Evolutionary conservation across 192 early-diverging fungal species (phyloP).

Genomic region (Funneliformis mosseae): DNA sequence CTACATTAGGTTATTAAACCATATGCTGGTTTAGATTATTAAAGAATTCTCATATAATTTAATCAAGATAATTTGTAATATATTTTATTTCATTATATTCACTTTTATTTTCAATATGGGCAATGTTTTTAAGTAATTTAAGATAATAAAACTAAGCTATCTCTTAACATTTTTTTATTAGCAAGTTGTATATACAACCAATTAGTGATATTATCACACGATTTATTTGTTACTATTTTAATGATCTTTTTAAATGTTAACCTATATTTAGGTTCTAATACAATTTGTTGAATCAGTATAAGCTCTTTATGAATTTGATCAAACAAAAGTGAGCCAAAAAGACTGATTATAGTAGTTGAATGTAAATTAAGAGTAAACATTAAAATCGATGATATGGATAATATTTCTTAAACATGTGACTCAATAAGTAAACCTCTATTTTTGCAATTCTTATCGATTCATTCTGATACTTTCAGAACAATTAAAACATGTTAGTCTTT

Average conservation of each 20-base stretch:
- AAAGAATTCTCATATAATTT: conserved; percentile 17
- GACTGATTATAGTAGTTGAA: conserved; percentile 9
- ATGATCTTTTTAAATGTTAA: conserved; percentile 17
- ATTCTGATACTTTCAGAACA: conserved; percentile 20
- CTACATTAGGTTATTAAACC: conserved; percentile 24
- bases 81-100: conserved; percentile 22
- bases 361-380: background rate
- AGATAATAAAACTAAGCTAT: conserved; percentile 15
- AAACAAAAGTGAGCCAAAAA: background rate
- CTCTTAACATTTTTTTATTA: conserved; percentile 15
- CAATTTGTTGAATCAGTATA: background rate
- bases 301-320: conserved; percentile 23
- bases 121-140: conserved; percentile 6
- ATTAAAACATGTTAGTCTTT: background rate
- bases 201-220: background rate
- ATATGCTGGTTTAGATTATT: conserved; percentile 21
- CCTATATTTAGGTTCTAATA: conserved; percentile 11
- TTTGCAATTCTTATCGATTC: conserved; percentile 11
- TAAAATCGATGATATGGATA: conserved; percentile 17
- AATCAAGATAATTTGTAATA: conserved; percentile 21
- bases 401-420: conserved; percentile 29
- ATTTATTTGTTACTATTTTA: background rate
- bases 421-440: background rate
- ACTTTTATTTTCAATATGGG: conserved; percentile 23
- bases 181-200: conserved; percentile 5